These are phyloP conservation scores for Narthecium ossifragum DNA, from an alignment of 106 monocot species.

Conservation along the genomic window DNA sequence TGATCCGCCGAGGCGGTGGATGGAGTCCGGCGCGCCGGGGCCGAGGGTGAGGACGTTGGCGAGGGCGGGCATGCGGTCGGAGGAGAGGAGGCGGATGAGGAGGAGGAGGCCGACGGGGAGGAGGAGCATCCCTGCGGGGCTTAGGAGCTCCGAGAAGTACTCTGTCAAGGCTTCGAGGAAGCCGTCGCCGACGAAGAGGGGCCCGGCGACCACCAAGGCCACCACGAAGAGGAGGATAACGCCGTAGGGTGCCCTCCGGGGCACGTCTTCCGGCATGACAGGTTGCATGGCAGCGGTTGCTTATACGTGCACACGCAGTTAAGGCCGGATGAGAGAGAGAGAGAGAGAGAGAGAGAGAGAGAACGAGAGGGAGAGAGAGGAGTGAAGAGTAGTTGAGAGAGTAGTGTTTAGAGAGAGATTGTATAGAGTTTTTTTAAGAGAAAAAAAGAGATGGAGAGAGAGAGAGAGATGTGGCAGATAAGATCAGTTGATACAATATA, in stretches of 20 bases:
- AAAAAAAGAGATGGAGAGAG: neutral
- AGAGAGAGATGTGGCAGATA: too few relatives aligned
- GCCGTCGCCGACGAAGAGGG: conserved; percentile 53
- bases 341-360: neutral
- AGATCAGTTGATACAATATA: neutral
- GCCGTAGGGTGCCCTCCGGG: conserved; percentile 34
- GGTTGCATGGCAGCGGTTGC: neutral
- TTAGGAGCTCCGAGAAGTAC: conserved; percentile 47
- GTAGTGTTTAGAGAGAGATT: neutral
- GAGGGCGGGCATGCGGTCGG: conserved; percentile 49
- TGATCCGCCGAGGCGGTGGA: conserved; percentile 78
- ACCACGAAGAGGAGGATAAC: conserved; percentile 58
- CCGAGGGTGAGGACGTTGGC: conserved; percentile 48
- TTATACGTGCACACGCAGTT: too few relatives aligned
- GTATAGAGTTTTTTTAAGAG: neutral
- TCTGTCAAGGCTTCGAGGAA: conserved; percentile 38
- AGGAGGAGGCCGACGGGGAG: conserved; percentile 61
- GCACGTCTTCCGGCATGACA: conserved; percentile 12
- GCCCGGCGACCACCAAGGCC: conserved; percentile 43
- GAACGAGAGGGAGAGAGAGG: conserved; percentile 3
- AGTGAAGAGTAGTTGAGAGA: neutral
- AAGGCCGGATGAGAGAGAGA: neutral
- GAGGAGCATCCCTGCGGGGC: conserved; percentile 67
- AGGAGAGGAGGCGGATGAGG: conserved; percentile 74
- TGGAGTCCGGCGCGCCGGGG: conserved; percentile 59